These are phyloP conservation scores for Blastobotrys robertii DNA, from an alignment of 805 yeast species.

Conservation along the genomic window DNA sequence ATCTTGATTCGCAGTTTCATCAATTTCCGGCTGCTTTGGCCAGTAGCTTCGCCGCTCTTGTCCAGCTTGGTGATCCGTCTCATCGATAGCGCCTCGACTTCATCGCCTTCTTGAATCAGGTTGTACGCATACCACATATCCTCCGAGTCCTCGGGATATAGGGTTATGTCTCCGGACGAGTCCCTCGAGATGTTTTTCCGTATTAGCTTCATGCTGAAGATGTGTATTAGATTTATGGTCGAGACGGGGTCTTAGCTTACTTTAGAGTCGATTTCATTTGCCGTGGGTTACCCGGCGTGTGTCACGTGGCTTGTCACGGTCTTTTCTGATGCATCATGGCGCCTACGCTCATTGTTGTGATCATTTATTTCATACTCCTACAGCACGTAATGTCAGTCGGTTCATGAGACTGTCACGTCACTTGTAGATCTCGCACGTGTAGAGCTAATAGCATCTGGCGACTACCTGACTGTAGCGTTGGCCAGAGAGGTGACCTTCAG, in stretches of 20 bases:
- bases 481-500: constrained; percentile 67
- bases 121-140: constrained; percentile 87
- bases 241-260: background rate
- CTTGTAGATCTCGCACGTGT: background rate
- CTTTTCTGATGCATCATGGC: too few relatives aligned
- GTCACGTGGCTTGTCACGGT: background rate
- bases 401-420: too few relatives aligned
- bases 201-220: constrained; percentile 42
- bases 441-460: background rate
- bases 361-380: too few relatives aligned
- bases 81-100: constrained; percentile 55
- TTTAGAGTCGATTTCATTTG: too few relatives aligned
- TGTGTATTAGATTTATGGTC: too few relatives aligned
- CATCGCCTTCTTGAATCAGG: constrained; percentile 66
- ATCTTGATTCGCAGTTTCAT: constrained; percentile 52
- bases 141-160: constrained; percentile 80
- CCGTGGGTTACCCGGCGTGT: too few relatives aligned
- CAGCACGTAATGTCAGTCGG: too few relatives aligned
- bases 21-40: constrained; percentile 41
- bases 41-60: constrained; percentile 26
- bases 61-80: constrained; percentile 45
- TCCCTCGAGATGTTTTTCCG: constrained; percentile 45
- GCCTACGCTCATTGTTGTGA: background rate
- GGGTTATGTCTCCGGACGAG: constrained; percentile 51
- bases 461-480: constrained; percentile 69